Percentiles rank a stretch among this genome's conserved stretches.
Conservation (phyloP, 148 eudicot genomes). For the Selenicereus undatus region DNA sequence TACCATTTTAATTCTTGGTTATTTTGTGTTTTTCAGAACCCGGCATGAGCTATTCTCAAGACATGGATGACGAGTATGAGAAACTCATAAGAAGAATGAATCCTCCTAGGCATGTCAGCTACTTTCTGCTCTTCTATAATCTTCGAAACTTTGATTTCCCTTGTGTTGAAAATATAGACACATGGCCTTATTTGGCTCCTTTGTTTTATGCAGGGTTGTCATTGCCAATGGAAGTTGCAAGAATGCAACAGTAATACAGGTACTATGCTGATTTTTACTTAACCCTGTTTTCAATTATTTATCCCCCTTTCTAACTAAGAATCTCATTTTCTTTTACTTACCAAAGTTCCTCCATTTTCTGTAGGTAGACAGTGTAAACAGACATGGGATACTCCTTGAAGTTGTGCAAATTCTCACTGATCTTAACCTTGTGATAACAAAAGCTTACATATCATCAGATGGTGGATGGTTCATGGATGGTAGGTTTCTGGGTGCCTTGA, state of each 20-base stretch:
- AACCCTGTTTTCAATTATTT: background rate
- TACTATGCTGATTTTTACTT: conserved; percentile 4
- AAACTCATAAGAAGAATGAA: conserved; percentile 15
- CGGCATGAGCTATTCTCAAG: background rate
- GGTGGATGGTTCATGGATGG: conserved; percentile 99
- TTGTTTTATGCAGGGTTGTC: conserved; percentile 57
- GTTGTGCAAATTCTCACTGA: conserved; percentile 95
- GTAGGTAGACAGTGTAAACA: conserved; percentile 91
- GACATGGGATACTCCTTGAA: conserved; percentile 82
- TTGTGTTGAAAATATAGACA: background rate
- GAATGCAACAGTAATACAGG: conserved; percentile 90
- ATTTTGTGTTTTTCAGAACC: background rate
- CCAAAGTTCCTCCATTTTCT: conserved; percentile 4
- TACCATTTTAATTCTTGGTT: background rate
- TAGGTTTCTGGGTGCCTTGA: conserved; percentile 9
- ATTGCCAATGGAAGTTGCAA: conserved; percentile 85
- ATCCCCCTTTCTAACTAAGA: background rate
- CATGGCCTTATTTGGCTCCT: conserved; percentile 10
- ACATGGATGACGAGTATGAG: conserved; percentile 86
- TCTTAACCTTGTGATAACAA: conserved; percentile 66
- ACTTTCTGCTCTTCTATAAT: background rate
- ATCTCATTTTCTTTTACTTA: conserved; percentile 2
- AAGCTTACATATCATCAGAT: conserved; percentile 95
- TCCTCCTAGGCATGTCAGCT: conserved; percentile 61
- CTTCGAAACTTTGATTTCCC: background rate